Evolutionary conservation across 176 grass and related monocot genomes (phyloP), one percentile per base, ranked within the genome.

Genomic region (Musa acuminata): DNA sequence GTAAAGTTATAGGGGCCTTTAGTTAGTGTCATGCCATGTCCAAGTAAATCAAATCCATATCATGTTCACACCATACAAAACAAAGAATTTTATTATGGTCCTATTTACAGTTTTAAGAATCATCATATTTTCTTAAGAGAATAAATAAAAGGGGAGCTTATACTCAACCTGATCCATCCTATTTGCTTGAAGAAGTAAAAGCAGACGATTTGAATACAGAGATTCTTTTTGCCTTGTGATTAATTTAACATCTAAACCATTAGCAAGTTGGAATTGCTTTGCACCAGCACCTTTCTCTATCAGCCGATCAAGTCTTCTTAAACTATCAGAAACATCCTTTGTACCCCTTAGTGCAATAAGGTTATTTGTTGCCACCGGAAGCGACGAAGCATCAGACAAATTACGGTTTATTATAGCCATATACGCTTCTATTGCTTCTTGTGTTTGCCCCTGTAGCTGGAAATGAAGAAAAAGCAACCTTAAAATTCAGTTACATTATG

Each of bases 131-230:
- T 27, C n/a, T 26, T 55, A 8, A 49, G 35, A 13, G 55, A 73
- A 51, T 0, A 52, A 53, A 35, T 76, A 77, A 13, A 62, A 73
- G 73, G 3, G 63, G 20, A 11, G n/a, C 55, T 48, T 52, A 55
- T 55, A 75, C 16, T 53, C 75, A 86, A 97, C 93, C 83, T 97
- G 93, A 70, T 85, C 82, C 2, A 86, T 93, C 83, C 86, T 93
- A 78, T 97, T 93, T 60, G 87, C 62, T 64, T 90, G 90, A 75
- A 97, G 93, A 66, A 97, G 90, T 71, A 93, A 77, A 80, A 93
- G 93, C 75, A 93, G 85, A 48, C 75, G 79, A 19, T 91, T 87
- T 69, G 87, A 90, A 71, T 83, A 93, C 13, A 97, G 22, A 23
- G 87, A 86, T 84, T 97, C 90, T 49, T 97, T 97, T 77, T 93